Evolutionary conservation across 441 rosid species (phyloP), one percentile per base, ranked within the genome.

Genomic region (Jatropha podagrica): DNA sequence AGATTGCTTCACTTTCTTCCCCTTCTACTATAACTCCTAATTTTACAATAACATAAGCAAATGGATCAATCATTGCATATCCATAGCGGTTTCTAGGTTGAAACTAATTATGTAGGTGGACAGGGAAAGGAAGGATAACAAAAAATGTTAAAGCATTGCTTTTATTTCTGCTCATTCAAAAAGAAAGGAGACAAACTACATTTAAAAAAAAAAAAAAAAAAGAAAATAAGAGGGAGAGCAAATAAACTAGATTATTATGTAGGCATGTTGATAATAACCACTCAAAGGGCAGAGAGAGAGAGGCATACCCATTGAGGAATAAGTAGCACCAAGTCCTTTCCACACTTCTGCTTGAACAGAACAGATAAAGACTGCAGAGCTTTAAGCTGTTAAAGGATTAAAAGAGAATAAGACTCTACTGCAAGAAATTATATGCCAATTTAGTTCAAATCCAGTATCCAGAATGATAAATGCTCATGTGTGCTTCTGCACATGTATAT

Each of bases 271-370:
- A 15, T 60, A 37, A 60, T 32, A 60, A 2, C 10, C 14, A 23
- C 18, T 27, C 44, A 60, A 15, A 60, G 18, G 18, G 10, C 3
- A 56, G 59, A 52, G 44, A 42, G 32, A 60, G 51, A 54, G 3
- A 17, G 32, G 40, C 82, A 76, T 85, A 96, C 99, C 99, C 98
- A 96, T 83, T 96, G 99, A 37, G 97, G 97, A 80, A 96, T 86
- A 68, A 88, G 76, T 0, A 81, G 89, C 74, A 85, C 79, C 75
- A 93, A 49, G 44, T 90, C 96, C 86, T 91, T 94, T 73, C 83
- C 90, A 71, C 93, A 77, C 91, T 88, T 96, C 69, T 89, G 84
- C 88, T 93, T 91, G 73, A 96, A 77, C 73, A 91, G 76, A 61
- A 61, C 78, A 69, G 94, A 87, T 48, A 93, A 69, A 79, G 93